A percentile compares a stretch with the other conserved stretches of the same genome.
Evolutionary conservation across 2,329 filamentous ascomycete species (phyloP).

Genomic region (Cercospora sp.): DNA sequence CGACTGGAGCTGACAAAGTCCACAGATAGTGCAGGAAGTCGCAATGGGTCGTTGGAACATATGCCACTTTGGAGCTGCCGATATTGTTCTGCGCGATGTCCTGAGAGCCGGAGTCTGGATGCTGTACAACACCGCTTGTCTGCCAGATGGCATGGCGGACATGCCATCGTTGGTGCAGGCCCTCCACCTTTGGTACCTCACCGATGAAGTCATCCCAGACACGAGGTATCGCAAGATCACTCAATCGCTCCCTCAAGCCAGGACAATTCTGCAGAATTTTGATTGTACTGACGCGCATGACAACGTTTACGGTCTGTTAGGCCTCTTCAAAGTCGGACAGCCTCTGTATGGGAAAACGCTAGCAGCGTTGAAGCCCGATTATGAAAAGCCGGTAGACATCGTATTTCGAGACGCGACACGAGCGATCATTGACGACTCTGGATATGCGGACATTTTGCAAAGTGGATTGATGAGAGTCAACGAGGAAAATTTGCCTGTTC

Average conservation of each 20-base stretch:
- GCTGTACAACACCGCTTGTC: neutral
- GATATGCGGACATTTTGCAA: neutral
- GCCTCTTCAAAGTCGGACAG: neutral
- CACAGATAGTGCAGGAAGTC: slow-evolving; percentile 5
- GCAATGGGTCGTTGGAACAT: neutral
- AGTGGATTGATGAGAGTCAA: too few species aligned
- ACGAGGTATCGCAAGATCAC: too few species aligned
- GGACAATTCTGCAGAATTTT: neutral
- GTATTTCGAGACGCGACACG: slow-evolving; percentile 2
- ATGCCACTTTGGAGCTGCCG: neutral
- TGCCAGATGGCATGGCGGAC: neutral
- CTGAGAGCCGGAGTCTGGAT: neutral
- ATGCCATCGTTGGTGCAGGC: neutral
- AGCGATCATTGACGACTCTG: neutral
- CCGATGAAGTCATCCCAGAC: neutral
- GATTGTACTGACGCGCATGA: neutral
- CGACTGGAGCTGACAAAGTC: too few species aligned
- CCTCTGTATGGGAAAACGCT: neutral
- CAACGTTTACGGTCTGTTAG: neutral
- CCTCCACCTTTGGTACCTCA: neutral
- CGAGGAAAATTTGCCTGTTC: too few species aligned
- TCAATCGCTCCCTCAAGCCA: neutral
- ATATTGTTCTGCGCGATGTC: neutral
- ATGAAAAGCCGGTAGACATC: neutral
- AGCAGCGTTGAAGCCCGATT: neutral